These are phyloP conservation scores for Saccharomyces hybrid DNA, from an alignment of 1,139 yeast species.

Conservation along the genomic window DNA sequence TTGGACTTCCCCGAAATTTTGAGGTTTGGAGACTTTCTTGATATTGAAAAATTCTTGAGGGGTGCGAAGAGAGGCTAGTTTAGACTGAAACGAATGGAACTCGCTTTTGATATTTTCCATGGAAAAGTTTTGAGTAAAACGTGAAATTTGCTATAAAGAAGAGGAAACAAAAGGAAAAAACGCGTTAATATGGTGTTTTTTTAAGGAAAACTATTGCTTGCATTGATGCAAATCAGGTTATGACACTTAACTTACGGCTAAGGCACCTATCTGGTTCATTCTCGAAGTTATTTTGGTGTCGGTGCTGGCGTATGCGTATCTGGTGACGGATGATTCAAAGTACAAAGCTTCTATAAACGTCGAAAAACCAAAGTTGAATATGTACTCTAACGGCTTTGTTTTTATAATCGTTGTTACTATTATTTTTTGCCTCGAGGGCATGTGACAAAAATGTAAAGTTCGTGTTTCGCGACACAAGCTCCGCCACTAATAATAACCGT, in stretches of 20 bases:
- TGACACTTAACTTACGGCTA: constrained; percentile 14
- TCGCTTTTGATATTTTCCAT: constrained; percentile 28
- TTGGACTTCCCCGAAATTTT: constrained; percentile 83
- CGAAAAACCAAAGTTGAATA: no score
- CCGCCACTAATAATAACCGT: background rate
- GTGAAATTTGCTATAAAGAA: constrained; percentile 21
- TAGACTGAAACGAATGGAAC: constrained; percentile 43
- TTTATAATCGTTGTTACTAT: background rate
- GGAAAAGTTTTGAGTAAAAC: constrained; percentile 27
- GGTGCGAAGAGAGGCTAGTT: constrained; percentile 70
- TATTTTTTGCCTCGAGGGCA: background rate
- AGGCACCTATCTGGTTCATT: constrained; percentile 27
- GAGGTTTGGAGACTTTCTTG: constrained; percentile 84
- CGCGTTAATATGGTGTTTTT: background rate
- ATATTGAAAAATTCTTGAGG: constrained; percentile 92
- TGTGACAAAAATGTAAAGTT: background rate
- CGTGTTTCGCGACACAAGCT: background rate
- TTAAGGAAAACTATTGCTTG: no score
- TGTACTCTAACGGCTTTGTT: background rate
- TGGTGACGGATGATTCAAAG: no score
- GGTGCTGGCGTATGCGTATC: no score
- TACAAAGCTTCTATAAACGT: no score
- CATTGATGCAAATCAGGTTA: background rate
- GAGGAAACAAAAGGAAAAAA: background rate
- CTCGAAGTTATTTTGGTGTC: constrained; percentile 3